Percentiles rank a stretch among this genome's conserved stretches.
Evolutionary conservation across 768 basidiomycete species (phyloP).

Genomic region (Serendipita sp.): DNA sequence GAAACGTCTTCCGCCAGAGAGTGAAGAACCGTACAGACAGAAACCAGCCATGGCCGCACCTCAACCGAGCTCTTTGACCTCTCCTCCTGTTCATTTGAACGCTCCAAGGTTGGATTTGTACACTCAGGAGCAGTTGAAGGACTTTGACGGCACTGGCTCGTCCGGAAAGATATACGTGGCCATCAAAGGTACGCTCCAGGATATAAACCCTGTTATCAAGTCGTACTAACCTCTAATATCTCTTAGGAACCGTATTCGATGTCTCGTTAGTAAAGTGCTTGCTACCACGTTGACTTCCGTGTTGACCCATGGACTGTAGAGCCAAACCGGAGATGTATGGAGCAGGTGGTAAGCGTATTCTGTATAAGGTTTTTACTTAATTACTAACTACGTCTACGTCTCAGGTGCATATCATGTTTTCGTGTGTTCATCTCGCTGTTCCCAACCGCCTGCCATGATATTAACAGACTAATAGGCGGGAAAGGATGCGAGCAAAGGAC

Average conservation of each 20-base stretch:
- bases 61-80: neutral
- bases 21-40: conserved; percentile 2
- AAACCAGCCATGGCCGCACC: conserved; percentile 1
- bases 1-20: neutral
- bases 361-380: neutral
- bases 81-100: neutral
- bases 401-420: neutral
- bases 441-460: neutral
- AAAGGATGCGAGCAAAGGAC: conserved; percentile 78
- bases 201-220: neutral
- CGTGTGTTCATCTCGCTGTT: neutral
- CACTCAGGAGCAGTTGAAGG: conserved; percentile 48
- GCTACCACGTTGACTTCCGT: neutral
- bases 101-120: conserved; percentile 66
- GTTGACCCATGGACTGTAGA: conserved; percentile 18
- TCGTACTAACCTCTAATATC: neutral
- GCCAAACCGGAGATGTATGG: conserved; percentile 83
- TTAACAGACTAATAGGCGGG: conserved; percentile 52
- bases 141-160: conserved; percentile 53
- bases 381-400: neutral
- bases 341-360: conserved; percentile 29
- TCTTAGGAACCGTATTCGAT: conserved; percentile 72
- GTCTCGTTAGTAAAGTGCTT: conserved; percentile 26
- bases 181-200: conserved; percentile 55
- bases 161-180: conserved; percentile 73